Evolutionary conservation across 1,284 basidiomycete genomes (phyloP).

Genomic region (Trametes versicolor): DNA sequence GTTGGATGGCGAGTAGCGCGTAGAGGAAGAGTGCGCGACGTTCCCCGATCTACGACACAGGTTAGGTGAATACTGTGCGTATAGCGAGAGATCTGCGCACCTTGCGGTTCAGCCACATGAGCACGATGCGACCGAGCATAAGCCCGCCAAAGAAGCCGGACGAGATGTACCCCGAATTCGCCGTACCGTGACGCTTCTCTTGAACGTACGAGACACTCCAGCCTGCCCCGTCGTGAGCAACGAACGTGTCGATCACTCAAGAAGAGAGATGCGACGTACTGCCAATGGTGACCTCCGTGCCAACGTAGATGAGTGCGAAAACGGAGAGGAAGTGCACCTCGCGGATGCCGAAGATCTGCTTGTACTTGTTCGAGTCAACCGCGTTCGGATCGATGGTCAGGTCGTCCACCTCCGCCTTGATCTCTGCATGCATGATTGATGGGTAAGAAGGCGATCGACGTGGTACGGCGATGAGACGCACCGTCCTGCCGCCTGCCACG

Average conservation of each 20-base stretch:
- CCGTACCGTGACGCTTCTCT: constrained; percentile 43
- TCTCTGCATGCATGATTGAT: constrained; percentile 3
- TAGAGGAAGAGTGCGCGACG: constrained; percentile 63
- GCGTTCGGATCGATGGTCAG: constrained; percentile 47
- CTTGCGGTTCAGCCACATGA: constrained; percentile 68
- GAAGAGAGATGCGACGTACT: constrained; percentile 44
- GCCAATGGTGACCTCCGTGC: constrained; percentile 73
- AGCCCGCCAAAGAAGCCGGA: constrained; percentile 56
- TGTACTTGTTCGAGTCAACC: constrained; percentile 56
- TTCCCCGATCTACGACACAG: constrained; percentile 56
- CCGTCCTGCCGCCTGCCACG: constrained; percentile 61
- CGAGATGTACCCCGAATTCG: constrained; percentile 48
- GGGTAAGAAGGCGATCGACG: not conserved
- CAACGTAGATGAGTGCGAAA: constrained; percentile 75
- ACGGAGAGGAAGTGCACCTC: constrained; percentile 67
- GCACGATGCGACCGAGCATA: constrained; percentile 60
- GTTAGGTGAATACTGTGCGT: not conserved
- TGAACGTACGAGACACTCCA: constrained; percentile 45
- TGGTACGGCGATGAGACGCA: constrained; percentile 28
- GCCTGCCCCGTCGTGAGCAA: constrained; percentile 6
- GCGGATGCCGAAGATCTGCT: constrained; percentile 62
- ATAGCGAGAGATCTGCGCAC: constrained; percentile 41
- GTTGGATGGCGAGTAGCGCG: constrained; percentile 57
- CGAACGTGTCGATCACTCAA: not conserved
- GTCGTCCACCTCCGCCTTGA: constrained; percentile 51